These are phyloP conservation scores for Epichloe glyceriae DNA, from an alignment of 2,329 filamentous ascomycete genomes.

Conservation along the genomic window DNA sequence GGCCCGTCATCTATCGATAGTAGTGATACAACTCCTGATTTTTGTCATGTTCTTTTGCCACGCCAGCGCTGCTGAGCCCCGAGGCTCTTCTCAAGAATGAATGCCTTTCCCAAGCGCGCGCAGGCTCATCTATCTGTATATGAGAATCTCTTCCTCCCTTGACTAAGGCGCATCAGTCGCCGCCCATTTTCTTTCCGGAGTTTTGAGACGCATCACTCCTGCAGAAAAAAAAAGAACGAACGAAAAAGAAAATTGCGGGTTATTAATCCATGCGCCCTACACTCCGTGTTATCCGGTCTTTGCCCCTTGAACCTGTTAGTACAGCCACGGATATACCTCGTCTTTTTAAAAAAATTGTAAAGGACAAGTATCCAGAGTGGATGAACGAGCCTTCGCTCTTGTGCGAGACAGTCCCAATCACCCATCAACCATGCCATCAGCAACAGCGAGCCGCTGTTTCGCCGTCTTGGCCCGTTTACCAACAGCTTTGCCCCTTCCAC, in stretches of 20 bases:
- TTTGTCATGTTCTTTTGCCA: conserved; percentile 9
- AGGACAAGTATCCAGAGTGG: background rate
- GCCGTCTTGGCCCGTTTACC: conserved; percentile 50
- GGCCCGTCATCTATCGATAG: conserved; percentile 16
- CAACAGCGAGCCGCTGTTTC: conserved; percentile 55
- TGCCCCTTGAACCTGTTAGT: conserved; percentile 2
- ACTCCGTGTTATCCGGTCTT: conserved; percentile 1
- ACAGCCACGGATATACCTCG: background rate
- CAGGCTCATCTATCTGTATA: background rate
- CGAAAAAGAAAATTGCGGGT: background rate
- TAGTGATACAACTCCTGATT: conserved; percentile 13
- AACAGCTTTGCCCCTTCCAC: conserved; percentile 37
- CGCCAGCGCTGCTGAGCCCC: background rate
- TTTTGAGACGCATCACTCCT: no score
- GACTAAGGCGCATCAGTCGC: no score
- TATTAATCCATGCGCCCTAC: background rate
- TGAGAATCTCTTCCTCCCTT: background rate
- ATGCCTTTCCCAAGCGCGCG: background rate
- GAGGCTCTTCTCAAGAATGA: no score
- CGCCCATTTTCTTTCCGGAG: background rate
- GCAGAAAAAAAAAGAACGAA: background rate
- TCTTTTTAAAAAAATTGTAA: background rate
- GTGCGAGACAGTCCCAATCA: conserved; percentile 5
- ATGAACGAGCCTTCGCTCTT: background rate
- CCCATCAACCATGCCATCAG: conserved; percentile 38